Percentiles rank a stretch among this genome's conserved stretches.
These are phyloP conservation scores for Quercus aquifolioides DNA, from an alignment of 306 rosid genomes.

Conservation along the genomic window DNA sequence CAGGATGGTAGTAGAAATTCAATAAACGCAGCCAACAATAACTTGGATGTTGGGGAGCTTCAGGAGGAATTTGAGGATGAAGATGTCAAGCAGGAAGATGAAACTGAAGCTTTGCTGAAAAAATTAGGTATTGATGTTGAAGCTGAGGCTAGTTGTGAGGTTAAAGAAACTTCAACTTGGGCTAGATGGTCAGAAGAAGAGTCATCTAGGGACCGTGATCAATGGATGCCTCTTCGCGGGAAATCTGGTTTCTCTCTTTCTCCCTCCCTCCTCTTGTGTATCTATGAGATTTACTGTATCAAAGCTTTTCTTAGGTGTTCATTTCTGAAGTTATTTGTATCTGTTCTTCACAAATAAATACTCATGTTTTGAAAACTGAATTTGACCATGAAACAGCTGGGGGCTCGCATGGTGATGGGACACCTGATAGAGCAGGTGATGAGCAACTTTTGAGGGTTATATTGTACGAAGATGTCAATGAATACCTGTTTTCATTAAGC, in stretches of 20 bases:
- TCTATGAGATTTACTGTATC: background rate
- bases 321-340: slow-evolving; percentile 1
- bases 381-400: slow-evolving; percentile 44
- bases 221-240: slow-evolving; percentile 82
- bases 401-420: slow-evolving; percentile 29
- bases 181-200: slow-evolving; percentile 88
- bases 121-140: slow-evolving; percentile 75
- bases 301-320: slow-evolving; percentile 7
- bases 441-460: slow-evolving; percentile 69
- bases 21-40: slow-evolving; percentile 35
- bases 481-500: slow-evolving; percentile 75
- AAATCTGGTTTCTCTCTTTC: slow-evolving; percentile 41
- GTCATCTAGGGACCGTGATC: slow-evolving; percentile 73
- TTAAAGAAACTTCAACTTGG: slow-evolving; percentile 73
- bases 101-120: slow-evolving; percentile 78
- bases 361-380: slow-evolving; percentile 13
- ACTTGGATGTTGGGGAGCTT: slow-evolving; percentile 44
- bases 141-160: slow-evolving; percentile 59
- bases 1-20: slow-evolving; percentile 25
- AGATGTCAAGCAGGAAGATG: slow-evolving; percentile 57
- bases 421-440: slow-evolving; percentile 52
- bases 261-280: background rate
- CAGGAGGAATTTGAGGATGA: slow-evolving; percentile 52
- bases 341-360: slow-evolving; percentile 10
- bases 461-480: slow-evolving; percentile 82